Evolutionary conservation across 306 rosid genomes (phyloP), one percentile per base, ranked within the genome.

Genomic region (Quercus engelmannii): DNA sequence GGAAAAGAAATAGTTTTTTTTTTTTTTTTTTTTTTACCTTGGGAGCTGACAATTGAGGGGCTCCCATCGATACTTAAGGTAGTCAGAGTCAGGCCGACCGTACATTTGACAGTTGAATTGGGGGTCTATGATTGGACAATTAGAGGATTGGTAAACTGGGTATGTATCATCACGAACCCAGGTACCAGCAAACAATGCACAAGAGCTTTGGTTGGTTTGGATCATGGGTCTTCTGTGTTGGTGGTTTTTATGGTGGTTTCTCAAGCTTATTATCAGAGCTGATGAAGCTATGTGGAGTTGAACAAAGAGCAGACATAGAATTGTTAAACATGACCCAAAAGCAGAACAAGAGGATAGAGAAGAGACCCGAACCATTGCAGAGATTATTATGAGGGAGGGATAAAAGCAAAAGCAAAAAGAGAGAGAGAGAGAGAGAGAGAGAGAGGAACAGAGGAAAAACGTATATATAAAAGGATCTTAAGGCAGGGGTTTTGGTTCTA

Each of bases 1-100:
- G 17, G 69, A 7, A 12, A 10, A 63, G 56, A 38, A 13, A 25
- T 55, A 21, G 23, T 21, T 21, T 21, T 21, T 21, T 21, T 21
- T 21, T 8, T 21, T 21, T 21, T 8, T 20, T 38, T 41, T 38
- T 41, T 54, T 18, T 77, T 77, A 95, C 99, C 99, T 92, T 82
- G 98, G 99, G 78, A 93, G 98, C 79, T 95, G 98, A 68, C 99
- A 95, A 74, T 93, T 86, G 63, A 93, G 90, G 55, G 99, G 99
- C 58, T 87, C 87, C 99, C 99, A 95, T 31, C 94, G 83, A 56
- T 93, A 93, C 55, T 86, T 90, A 74, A 93, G 97, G 85, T 95
- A 95, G 71, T 82, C 87, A 1, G 94, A 85, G 79, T 95, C 99
- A 17, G 99, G 99, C 11, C 99, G 96, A 13, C 99, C 99, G 74